These are phyloP conservation scores for Telfairia occidentalis DNA, from an alignment of 331 rosid species.

Conservation along the genomic window DNA sequence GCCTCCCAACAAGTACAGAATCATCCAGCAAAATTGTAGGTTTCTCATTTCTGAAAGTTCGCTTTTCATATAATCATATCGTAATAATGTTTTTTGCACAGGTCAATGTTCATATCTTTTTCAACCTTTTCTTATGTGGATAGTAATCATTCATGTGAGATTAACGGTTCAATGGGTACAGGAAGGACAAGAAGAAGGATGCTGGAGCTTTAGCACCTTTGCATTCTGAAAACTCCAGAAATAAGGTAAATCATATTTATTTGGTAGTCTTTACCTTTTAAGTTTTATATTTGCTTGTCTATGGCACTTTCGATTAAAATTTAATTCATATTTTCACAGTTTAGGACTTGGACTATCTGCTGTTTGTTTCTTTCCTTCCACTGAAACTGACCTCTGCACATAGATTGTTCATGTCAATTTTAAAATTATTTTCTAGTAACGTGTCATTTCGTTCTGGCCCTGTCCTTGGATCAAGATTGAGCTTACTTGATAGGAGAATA, in stretches of 20 bases:
- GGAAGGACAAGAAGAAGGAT: slow-evolving; percentile 41
- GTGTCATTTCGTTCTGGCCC: no score
- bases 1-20: slow-evolving; percentile 17
- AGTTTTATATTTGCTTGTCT: neutral
- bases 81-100: neutral
- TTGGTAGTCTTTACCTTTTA: neutral
- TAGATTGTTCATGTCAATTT: neutral
- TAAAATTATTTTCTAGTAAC: no score
- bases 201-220: slow-evolving; percentile 30
- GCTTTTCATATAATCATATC: neutral
- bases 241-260: slow-evolving; percentile 44
- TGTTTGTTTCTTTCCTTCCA: neutral
- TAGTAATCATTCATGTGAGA: neutral
- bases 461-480: neutral
- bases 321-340: neutral
- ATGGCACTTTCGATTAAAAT: neutral
- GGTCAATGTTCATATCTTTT: neutral
- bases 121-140: neutral
- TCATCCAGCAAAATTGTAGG: slow-evolving; percentile 39
- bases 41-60: slow-evolving; percentile 7
- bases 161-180: slow-evolving; percentile 16
- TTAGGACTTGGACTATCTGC: neutral
- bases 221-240: slow-evolving; percentile 40
- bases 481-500: neutral
- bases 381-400: neutral